Conservation (phyloP, 1,284 basidiomycete species). For the Exobasidium cylindrosporum region DNA sequence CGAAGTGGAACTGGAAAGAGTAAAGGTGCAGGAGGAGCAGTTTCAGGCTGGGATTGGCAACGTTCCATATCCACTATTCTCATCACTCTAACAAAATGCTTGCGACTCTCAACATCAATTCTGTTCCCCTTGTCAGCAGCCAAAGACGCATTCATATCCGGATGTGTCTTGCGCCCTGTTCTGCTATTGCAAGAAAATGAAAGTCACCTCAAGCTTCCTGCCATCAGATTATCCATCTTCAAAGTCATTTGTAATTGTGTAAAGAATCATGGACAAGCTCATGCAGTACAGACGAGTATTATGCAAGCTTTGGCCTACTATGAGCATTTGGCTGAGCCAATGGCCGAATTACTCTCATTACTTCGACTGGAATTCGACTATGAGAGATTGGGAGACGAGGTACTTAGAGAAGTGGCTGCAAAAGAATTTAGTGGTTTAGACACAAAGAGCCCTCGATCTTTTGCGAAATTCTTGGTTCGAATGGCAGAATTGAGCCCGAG, state of each 20-base stretch:
- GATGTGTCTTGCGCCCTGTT: conserved; percentile 63
- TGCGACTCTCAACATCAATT: conserved; percentile 24
- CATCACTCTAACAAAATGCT: conserved; percentile 33
- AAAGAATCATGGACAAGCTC: conserved; percentile 81
- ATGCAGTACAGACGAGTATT: conserved; percentile 71
- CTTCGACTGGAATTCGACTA: conserved; percentile 85
- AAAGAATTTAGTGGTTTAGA: conserved; percentile 78
- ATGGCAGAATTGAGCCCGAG: conserved; percentile 80
- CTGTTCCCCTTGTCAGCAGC: conserved; percentile 28
- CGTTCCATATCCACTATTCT: conserved; percentile 43
- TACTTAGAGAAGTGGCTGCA: conserved; percentile 76
- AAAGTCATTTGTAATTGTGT: conserved; percentile 87
- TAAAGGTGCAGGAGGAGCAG: not conserved
- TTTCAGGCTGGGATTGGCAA: conserved; percentile 21
- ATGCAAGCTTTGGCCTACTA: conserved; percentile 89
- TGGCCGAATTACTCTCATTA: conserved; percentile 82
- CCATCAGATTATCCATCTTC: conserved; percentile 73
- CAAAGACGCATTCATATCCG: conserved; percentile 48
- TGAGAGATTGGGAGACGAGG: conserved; percentile 81
- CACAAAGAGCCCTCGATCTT: conserved; percentile 80
- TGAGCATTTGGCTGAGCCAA: conserved; percentile 87
- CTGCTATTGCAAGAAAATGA: conserved; percentile 85
- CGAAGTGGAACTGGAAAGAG: not conserved
- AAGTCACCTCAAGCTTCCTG: conserved; percentile 74
- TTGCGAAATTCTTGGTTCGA: conserved; percentile 78